A percentile compares a stretch with the other conserved stretches of the same genome.
Conservation (phyloP, 2,329 filamentous ascomycete species). For the Curvularia verruculosa region DNA sequence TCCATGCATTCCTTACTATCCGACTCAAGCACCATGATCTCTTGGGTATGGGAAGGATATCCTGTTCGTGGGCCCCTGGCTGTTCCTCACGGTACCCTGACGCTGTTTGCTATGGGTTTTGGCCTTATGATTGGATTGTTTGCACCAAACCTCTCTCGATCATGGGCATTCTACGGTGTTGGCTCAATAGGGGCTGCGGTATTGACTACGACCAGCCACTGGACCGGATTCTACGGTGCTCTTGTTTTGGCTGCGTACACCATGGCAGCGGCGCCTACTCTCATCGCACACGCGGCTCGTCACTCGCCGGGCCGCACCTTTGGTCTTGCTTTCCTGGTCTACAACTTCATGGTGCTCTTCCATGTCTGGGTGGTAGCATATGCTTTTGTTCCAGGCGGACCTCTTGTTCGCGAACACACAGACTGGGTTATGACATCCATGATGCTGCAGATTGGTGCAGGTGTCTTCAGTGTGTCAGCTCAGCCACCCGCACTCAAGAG, state of each 20-base stretch:
- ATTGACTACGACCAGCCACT: conserved; percentile 78
- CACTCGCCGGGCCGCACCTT: conserved; percentile 81
- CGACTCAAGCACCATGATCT: conserved; percentile 97
- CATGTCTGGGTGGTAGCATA: conserved; percentile 99
- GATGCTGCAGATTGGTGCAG: conserved; percentile 83
- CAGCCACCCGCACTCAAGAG: conserved; percentile 56
- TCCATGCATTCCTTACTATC: conserved; percentile 90
- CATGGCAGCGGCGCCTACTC: conserved; percentile 75
- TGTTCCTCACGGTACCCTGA: conserved; percentile 87
- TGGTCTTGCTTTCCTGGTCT: conserved; percentile 85
- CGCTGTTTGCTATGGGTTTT: conserved; percentile 82
- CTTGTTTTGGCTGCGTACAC: conserved; percentile 78
- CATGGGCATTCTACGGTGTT: conserved; percentile 79
- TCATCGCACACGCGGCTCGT: conserved; percentile 77
- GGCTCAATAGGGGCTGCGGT: conserved; percentile 81
- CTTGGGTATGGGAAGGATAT: conserved; percentile 97
- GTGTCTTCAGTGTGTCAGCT: conserved; percentile 72
- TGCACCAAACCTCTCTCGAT: conserved; percentile 71
- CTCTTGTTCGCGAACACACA: conserved; percentile 88
- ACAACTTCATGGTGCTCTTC: conserved; percentile 94
- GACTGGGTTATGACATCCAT: conserved; percentile 92
- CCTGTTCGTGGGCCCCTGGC: conserved; percentile 86
- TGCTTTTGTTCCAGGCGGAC: conserved; percentile 94
- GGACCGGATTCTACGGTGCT: conserved; percentile 88
- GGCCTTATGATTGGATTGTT: conserved; percentile 80